These are phyloP conservation scores for Xylaria nigripes DNA, from an alignment of 495 filamentous ascomycete species.

Conservation along the genomic window DNA sequence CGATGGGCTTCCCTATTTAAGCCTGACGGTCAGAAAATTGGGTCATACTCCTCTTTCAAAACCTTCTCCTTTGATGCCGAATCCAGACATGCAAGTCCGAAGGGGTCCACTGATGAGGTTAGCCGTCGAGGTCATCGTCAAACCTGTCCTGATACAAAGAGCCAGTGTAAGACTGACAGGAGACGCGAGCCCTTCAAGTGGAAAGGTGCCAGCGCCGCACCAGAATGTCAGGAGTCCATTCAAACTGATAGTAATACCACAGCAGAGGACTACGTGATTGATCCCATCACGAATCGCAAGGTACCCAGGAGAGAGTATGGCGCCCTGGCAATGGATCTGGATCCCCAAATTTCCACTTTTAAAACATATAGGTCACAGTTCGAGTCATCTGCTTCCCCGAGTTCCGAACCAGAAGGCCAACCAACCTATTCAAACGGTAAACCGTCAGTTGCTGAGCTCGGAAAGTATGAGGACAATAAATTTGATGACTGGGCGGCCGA, in stretches of 20 bases:
- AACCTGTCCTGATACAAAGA: not conserved
- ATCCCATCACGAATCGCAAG: constrained; percentile 57
- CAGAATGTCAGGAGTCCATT: not conserved
- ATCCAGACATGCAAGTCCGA: not conserved
- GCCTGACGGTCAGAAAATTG: constrained; percentile 2
- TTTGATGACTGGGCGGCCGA: constrained; percentile 21
- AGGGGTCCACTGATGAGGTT: not conserved
- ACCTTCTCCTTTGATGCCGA: not conserved
- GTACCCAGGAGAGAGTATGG: constrained; percentile 25
- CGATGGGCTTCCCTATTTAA: constrained; percentile 10
- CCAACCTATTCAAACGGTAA: constrained; percentile 29
- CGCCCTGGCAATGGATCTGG: not conserved
- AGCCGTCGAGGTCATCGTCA: not conserved
- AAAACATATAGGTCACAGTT: constrained; percentile 34
- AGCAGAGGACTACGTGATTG: constrained; percentile 39
- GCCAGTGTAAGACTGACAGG: not conserved
- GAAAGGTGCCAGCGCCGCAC: not conserved
- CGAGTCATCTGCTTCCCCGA: constrained; percentile 20
- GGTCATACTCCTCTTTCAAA: not conserved
- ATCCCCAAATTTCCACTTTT: constrained; percentile 16
- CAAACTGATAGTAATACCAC: not conserved
- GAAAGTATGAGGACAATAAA: constrained; percentile 27
- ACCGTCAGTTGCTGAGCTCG: constrained; percentile 31
- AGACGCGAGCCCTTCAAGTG: not conserved
- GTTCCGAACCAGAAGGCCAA: constrained; percentile 6